These are phyloP conservation scores for Panaeolus papilionaceus DNA, from an alignment of 768 basidiomycete species.

Conservation along the genomic window DNA sequence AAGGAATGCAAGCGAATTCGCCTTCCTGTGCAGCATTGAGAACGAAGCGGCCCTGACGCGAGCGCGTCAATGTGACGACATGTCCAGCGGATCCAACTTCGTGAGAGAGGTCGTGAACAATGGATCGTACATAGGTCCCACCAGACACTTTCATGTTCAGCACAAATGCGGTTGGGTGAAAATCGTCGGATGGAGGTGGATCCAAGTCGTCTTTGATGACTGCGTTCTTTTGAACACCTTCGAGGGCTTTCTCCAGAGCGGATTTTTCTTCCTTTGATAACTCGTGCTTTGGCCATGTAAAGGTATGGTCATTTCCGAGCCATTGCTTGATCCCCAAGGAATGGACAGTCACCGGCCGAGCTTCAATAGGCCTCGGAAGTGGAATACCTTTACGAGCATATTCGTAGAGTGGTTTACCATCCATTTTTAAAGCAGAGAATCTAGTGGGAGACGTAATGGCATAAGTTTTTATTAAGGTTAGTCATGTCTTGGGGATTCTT, in stretches of 20 bases:
- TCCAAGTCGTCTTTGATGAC: conserved; percentile 49
- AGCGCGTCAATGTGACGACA: conserved; percentile 88
- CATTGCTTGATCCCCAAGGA: conserved; percentile 81
- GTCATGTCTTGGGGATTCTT: conserved; percentile 12
- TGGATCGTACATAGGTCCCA: conserved; percentile 96
- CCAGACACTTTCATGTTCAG: conserved; percentile 94
- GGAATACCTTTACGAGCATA: conserved; percentile 93
- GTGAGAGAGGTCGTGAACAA: conserved; percentile 92
- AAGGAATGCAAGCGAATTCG: conserved; percentile 72
- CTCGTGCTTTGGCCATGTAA: conserved; percentile 75
- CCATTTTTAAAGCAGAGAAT: conserved; percentile 99
- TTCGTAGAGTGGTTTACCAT: conserved; percentile 93
- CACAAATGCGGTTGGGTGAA: conserved; percentile 78
- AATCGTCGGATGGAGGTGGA: conserved; percentile 29
- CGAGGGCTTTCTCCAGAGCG: conserved; percentile 70
- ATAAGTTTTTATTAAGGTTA: not conserved
- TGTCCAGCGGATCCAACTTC: conserved; percentile 89
- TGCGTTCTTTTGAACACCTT: conserved; percentile 49
- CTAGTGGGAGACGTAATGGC: conserved; percentile 45
- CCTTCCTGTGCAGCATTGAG: conserved; percentile 53
- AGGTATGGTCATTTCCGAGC: conserved; percentile 77
- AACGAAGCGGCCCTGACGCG: conserved; percentile 86
- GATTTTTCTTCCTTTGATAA: conserved; percentile 72
- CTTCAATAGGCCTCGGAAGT: conserved; percentile 92
- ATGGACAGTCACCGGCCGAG: conserved; percentile 83